Conservation (phyloP, 768 basidiomycete species). For the Amanita jacksonii region DNA sequence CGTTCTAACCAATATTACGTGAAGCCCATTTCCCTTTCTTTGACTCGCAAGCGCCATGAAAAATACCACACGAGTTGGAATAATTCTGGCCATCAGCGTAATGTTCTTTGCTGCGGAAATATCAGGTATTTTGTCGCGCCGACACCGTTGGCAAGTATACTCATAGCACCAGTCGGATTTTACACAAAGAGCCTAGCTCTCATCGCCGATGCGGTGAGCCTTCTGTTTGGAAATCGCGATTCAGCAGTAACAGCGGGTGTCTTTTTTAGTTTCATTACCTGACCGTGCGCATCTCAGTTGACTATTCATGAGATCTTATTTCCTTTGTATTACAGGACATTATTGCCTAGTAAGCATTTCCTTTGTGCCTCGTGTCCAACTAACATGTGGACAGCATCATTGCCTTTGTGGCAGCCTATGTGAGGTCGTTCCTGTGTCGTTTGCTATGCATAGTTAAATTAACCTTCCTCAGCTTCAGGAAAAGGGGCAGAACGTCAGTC, state of each 20-base stretch:
- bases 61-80: conserved; percentile 35
- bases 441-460: background rate
- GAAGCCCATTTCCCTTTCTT: background rate
- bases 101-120: conserved; percentile 44
- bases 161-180: conserved; percentile 33
- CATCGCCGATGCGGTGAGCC: conserved; percentile 46
- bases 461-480: conserved; percentile 28
- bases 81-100: conserved; percentile 36
- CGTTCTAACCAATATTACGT: too few species aligned
- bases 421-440: conserved; percentile 15
- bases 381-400: conserved; percentile 24
- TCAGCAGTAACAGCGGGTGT: too few species aligned
- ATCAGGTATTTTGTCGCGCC: conserved; percentile 22
- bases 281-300: conserved; percentile 27
- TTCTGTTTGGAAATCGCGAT: conserved; percentile 2
- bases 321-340: conserved; percentile 26
- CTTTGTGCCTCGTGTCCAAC: background rate
- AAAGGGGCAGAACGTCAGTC: conserved; percentile 31
- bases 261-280: conserved; percentile 41
- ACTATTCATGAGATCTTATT: background rate
- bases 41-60: conserved; percentile 24
- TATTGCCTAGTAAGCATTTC: conserved; percentile 31
- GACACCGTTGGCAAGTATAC: conserved; percentile 1
- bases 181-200: conserved; percentile 45
- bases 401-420: conserved; percentile 37